Evolutionary conservation across 805 yeast genomes (phyloP), one percentile per base, ranked within the genome.

Genomic region (Grigorovia jiainica): DNA sequence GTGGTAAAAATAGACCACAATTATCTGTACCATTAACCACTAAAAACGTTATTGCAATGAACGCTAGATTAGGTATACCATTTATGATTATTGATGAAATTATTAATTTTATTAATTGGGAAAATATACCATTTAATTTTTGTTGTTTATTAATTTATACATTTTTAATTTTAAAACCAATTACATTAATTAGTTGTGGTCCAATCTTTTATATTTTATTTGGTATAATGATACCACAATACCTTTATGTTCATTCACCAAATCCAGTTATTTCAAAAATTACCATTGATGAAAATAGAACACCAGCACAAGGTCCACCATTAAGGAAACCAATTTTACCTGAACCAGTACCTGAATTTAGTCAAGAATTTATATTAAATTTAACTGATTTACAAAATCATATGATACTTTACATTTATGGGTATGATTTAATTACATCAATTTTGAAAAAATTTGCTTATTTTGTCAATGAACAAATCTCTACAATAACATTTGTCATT

Each of bases 331-430:
- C 75, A 20, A 71, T 65, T 27, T 53, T 71, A 3, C 84, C 87
- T 3, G 75, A 74, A 46, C 92, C 94, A 0, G 83, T 79, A 7
- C 82, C 89, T 4, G 87, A 86, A 58, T 68, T 83, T 39, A 79
- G 89, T 25, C 68, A 83, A 42, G 95, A 87, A 56, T 87, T 86
- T 55, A 61, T 81, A 17, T 56, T 86, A 43, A 87, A 87, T 56
- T 66, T 84, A 52, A 84, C 94, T 1, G 95, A 87, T 64, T 66
- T 86, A 44, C 95, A 87, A 55, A 87, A 87, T 56, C 81, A 78
- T 53, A 79, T 83, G 85, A 55, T 79, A 24, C 53, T 78, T 11
- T 85, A 80, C 57, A 78, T 82, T 8, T 58, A 65, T 10, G 61
- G 68, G 0, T 86, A 79, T 70, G 90, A 87, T 60, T 68, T 69